Evolutionary conservation across 2,329 filamentous ascomycete genomes (phyloP), one percentile per base, ranked within the genome.

Genomic region (Cladorrhinum sp.): DNA sequence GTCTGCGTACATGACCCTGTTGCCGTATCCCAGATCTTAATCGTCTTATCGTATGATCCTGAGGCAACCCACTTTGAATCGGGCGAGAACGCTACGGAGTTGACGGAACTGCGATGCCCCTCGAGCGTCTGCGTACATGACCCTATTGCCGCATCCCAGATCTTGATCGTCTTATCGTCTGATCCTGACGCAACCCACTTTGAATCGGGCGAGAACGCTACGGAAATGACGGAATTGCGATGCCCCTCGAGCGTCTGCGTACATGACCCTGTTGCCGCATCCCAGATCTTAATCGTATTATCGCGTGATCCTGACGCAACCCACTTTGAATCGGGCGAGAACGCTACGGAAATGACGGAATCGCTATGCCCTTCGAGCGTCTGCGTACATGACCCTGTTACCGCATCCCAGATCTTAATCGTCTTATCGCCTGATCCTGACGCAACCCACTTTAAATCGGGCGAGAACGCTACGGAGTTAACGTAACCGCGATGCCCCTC

Each of bases 211-310:
- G 49, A 50, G 22, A 50, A 50, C 3, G 23, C 49, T 2, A 50
- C 49, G 3, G 49, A 50, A 3, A 7, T 25, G 12, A 50, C 49
- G n/a, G 10, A 45, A 20, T 27, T 29, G 2, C 2, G 29, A 45
- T 45, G 41, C 3, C n/a, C 41, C 18, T 41, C 36, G 5, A 41
- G 36, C 36, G 64, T 64, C 49, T 62, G 50, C 12, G 38, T 45
- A 16, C 38, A 45, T 5, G 38, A 5, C 4, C 38, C 38, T 13
- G 38, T 45, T 6, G 38, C 38, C 5, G 38, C 38, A 16, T 45
- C 38, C 38, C 38, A 45, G 38, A 45, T 5, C 38, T 45, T 45
- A 13, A 45, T 16, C 5, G 38, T 45, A 4, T 45, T 45, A 20
- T 45, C 38, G 16, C 16, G 5, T 45, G 13, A 45, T 45, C 5